Percentiles rank a stretch among this genome's conserved stretches.
Conservation (phyloP, 78 protist species). For the Dictyostelium purpureum region DNA sequence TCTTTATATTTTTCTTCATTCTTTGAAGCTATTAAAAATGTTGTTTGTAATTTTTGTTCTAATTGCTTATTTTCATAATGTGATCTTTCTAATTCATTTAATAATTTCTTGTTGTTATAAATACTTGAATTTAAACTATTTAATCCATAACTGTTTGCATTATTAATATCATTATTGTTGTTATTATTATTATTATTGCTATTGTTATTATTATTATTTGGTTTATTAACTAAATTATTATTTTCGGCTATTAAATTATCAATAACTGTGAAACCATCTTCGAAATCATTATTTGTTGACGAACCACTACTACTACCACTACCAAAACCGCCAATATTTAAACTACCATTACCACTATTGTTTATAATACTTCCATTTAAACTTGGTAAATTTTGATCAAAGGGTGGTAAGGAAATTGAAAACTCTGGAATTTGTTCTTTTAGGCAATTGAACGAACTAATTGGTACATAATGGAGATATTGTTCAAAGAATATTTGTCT, state of each 20-base stretch:
- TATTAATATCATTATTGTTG: neutral
- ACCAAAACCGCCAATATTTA: neutral
- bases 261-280: conserved; percentile 53
- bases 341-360: neutral
- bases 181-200: neutral
- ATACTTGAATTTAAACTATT: neutral
- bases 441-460: neutral
- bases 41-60: conserved; percentile 37
- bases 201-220: neutral
- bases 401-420: conserved; percentile 5
- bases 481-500: conserved; percentile 37
- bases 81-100: neutral
- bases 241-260: conserved; percentile 13
- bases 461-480: conserved; percentile 13
- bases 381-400: conserved; percentile 14
- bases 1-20: conserved; percentile 52
- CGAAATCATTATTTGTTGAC: neutral
- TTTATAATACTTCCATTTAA: neutral
- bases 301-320: neutral
- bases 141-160: neutral
- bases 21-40: conserved; percentile 63
- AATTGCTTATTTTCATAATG: conserved; percentile 10
- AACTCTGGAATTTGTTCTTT: conserved; percentile 47
- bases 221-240: neutral
- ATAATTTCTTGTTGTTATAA: neutral